Conservation (phyloP, 192 early-diverging fungal species). For the Linderina pennispora region DNA sequence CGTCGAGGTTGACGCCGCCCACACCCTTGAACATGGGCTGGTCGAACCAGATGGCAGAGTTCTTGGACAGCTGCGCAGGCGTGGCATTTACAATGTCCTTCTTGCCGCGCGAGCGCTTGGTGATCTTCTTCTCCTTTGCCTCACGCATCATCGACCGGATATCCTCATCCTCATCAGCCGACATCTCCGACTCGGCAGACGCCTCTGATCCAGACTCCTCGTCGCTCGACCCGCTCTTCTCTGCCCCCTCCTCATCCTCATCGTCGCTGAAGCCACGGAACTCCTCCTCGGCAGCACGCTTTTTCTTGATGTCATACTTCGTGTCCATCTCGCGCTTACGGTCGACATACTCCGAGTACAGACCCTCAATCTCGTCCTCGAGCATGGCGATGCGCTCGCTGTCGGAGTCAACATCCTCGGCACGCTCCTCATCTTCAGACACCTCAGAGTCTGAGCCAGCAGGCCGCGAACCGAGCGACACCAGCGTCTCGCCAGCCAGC, state of each 20-base stretch:
- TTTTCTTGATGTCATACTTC: constrained; percentile 62
- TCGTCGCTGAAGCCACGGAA: constrained; percentile 57
- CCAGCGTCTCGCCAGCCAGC: constrained; percentile 44
- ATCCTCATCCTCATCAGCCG: constrained; percentile 41
- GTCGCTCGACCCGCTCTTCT: constrained; percentile 14
- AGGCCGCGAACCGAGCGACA: constrained; percentile 47
- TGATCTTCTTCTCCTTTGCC: constrained; percentile 18
- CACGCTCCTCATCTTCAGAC: constrained; percentile 31
- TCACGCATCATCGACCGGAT: constrained; percentile 39
- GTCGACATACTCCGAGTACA: constrained; percentile 66
- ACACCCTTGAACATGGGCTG: constrained; percentile 83
- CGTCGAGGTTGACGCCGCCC: constrained; percentile 48
- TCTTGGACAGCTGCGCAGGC: constrained; percentile 63
- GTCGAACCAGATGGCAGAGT: constrained; percentile 92
- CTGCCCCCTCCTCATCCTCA: constrained; percentile 18
- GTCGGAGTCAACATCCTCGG: constrained; percentile 53
- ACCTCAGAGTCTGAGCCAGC: constrained; percentile 15
- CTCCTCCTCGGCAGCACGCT: constrained; percentile 61
- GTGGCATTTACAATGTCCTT: constrained; percentile 20
- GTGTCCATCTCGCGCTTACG: constrained; percentile 73
- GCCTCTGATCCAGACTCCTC: constrained; percentile 20
- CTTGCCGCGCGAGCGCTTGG: constrained; percentile 8
- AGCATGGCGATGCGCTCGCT: constrained; percentile 53
- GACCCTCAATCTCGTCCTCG: constrained; percentile 53
- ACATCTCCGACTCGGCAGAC: constrained; percentile 25